phyloP scores from a whole-genome alignment of 768 basidiomycete species.

The Leucosporidium yakuticum region DNA sequence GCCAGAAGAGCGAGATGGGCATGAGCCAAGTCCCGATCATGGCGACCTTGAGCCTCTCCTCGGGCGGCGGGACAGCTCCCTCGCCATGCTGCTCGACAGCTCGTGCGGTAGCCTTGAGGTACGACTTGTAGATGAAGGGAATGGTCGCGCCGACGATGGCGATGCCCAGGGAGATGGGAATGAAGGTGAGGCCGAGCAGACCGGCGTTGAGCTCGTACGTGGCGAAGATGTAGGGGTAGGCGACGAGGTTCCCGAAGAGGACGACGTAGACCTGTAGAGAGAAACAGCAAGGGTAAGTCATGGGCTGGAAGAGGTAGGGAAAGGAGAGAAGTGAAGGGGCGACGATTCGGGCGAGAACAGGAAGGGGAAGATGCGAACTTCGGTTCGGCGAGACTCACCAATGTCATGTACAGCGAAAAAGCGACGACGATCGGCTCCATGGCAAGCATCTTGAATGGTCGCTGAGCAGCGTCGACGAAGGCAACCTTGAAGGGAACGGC shows the following conservation, averaged over 20 bases:
- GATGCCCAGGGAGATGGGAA: constrained; percentile 15
- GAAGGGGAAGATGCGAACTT: too few species aligned
- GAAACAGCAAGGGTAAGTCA: neutral
- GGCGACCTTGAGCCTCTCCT: constrained; percentile 5
- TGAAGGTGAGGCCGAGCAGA: constrained; percentile 24
- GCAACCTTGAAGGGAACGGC: constrained; percentile 54
- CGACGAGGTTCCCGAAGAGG: constrained; percentile 18
- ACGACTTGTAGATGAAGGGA: neutral
- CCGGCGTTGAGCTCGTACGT: constrained; percentile 21
- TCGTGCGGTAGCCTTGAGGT: neutral
- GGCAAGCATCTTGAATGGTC: constrained; percentile 59
- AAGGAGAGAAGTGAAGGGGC: too few species aligned
- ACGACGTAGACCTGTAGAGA: constrained; percentile 1
- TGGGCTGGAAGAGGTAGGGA: too few species aligned
- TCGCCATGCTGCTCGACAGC: neutral
- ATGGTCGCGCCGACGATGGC: neutral
- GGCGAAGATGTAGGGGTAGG: constrained; percentile 9
- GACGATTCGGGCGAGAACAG: too few species aligned
- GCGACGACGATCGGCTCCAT: constrained; percentile 60
- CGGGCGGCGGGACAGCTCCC: neutral
- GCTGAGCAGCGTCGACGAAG: constrained; percentile 53
- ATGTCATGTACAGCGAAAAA: constrained; percentile 56
- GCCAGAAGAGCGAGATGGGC: constrained; percentile 9
- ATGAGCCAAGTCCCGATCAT: constrained; percentile 16
- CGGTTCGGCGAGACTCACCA: constrained; percentile 45